These are phyloP conservation scores for Fonsecaea pugnacius DNA, from an alignment of 2,329 filamentous ascomycete species.

Conservation along the genomic window DNA sequence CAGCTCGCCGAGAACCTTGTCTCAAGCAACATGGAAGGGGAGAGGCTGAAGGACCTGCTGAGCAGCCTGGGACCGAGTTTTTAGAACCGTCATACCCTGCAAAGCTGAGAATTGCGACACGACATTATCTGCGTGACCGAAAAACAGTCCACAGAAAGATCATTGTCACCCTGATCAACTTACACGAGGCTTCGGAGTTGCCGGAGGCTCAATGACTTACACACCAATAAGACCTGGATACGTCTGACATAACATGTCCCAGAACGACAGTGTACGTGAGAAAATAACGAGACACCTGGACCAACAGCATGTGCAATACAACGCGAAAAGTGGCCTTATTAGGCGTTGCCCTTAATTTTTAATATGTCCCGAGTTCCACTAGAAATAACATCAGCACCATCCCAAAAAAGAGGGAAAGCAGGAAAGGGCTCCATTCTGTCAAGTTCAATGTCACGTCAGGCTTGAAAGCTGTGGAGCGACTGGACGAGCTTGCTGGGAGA, in stretches of 20 bases:
- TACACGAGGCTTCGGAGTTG: not conserved
- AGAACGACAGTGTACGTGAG: not conserved
- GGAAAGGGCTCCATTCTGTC: not conserved
- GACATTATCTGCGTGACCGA: not conserved
- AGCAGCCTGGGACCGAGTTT: conserved; percentile 21
- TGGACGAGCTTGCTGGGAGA: not conserved
- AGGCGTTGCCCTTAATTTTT: not conserved
- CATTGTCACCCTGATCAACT: not conserved
- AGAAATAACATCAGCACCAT: not conserved
- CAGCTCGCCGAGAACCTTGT: not conserved
- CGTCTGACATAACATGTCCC: not conserved
- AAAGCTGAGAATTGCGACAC: not conserved
- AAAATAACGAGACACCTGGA: not conserved
- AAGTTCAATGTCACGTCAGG: not conserved
- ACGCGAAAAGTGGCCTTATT: not conserved
- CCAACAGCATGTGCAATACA: not conserved
- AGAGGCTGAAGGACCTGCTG: conserved; percentile 23
- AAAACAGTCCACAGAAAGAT: not conserved
- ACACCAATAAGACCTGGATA: not conserved
- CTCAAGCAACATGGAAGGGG: conserved; percentile 11
- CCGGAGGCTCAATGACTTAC: not conserved
- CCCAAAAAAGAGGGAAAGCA: not conserved
- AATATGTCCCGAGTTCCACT: not conserved
- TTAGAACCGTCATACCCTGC: not conserved
- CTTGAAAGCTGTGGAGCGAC: not conserved